Evolutionary conservation across 2,329 filamentous ascomycete genomes (phyloP).

Genomic region (Emydomyces testavorans): DNA sequence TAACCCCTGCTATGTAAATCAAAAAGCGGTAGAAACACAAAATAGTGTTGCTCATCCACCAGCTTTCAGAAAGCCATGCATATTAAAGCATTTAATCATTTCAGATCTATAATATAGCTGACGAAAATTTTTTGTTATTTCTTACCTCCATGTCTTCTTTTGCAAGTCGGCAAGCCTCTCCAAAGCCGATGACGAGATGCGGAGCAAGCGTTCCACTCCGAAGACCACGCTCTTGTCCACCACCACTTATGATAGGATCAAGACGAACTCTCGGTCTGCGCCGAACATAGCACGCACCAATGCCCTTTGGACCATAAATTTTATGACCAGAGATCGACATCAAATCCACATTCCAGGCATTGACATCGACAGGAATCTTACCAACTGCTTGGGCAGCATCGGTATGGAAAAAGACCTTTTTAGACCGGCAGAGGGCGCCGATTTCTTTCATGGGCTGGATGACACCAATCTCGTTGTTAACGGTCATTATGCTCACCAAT

Average conservation of each 20-base stretch:
- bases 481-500: slow-evolving; percentile 93
- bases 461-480: slow-evolving; percentile 99
- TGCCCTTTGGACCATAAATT: slow-evolving; percentile 94
- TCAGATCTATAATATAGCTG: slow-evolving; percentile 17
- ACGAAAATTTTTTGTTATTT: slow-evolving; percentile 16
- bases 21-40: slow-evolving; percentile 38
- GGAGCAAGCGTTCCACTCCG: slow-evolving; percentile 90
- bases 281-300: slow-evolving; percentile 91
- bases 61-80: slow-evolving; percentile 83
- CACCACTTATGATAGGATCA: slow-evolving; percentile 90
- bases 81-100: slow-evolving; percentile 71
- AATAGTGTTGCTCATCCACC: slow-evolving; percentile 41
- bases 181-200: slow-evolving; percentile 79
- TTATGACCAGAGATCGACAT: slow-evolving; percentile 99
- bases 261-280: slow-evolving; percentile 84
- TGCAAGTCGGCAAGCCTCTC: slow-evolving; percentile 87
- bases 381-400: slow-evolving; percentile 96
- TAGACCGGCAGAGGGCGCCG: slow-evolving; percentile 76
- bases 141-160: slow-evolving; percentile 82
- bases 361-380: slow-evolving; percentile 93
- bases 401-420: slow-evolving; percentile 96
- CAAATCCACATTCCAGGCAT: slow-evolving; percentile 93
- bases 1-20: slow-evolving; percentile 56
- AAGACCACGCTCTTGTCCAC: slow-evolving; percentile 89
- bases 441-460: slow-evolving; percentile 93